Conservation (phyloP, 1,139 yeast species). For the Protomyces inundatus region DNA sequence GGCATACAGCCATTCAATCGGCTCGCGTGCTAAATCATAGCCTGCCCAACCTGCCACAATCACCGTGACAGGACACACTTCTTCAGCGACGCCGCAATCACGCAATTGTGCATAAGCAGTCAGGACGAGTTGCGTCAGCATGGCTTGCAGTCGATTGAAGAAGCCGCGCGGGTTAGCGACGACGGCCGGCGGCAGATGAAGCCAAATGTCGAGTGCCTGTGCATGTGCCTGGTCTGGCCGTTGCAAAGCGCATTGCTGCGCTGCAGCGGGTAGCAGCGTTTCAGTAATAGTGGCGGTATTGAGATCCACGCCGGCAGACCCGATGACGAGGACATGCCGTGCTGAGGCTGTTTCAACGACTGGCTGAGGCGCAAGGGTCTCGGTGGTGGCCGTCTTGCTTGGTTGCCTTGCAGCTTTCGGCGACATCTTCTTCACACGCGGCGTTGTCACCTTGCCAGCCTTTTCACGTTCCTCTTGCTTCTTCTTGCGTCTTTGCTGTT, state of each 20-base stretch:
- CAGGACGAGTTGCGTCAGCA: neutral
- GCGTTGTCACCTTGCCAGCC: neutral
- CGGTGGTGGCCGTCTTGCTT: neutral
- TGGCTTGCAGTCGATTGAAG: neutral
- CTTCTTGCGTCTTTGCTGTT: neutral
- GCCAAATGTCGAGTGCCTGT: neutral
- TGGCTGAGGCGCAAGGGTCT: neutral
- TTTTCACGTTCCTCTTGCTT: neutral
- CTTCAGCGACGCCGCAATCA: neutral
- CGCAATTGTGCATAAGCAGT: neutral
- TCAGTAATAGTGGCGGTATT: neutral
- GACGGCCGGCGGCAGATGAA: neutral
- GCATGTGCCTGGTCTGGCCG: neutral
- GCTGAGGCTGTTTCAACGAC: neutral
- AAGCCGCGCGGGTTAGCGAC: neutral
- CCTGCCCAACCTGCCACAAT: constrained; percentile 16
- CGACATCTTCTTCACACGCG: neutral
- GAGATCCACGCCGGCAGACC: neutral
- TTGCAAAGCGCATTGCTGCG: neutral
- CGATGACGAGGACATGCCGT: neutral
- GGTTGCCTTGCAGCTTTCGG: neutral
- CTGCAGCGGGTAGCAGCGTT: neutral
- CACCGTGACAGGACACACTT: neutral
- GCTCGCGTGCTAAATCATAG: constrained; percentile 16
- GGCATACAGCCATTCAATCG: constrained; percentile 1